phyloP scores from a whole-genome alignment of 768 basidiomycete species.

The Collybiopsis confluens region DNA sequence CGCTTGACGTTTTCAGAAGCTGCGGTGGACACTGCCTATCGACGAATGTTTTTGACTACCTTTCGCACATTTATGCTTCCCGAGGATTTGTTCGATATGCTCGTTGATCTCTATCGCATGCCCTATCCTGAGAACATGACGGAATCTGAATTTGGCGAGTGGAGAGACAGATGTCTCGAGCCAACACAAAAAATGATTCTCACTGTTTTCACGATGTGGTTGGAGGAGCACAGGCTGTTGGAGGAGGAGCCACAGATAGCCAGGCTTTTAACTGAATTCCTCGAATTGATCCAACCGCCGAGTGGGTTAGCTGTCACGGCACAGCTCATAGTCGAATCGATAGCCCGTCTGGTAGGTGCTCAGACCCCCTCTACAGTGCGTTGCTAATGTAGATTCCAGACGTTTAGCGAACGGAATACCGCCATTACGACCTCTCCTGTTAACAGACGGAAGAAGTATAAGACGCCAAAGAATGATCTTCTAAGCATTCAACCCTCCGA shows the following conservation, averaged over 20 bases:
- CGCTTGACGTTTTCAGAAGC: constrained; percentile 12
- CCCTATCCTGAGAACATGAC: constrained; percentile 44
- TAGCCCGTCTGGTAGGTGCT: constrained; percentile 51
- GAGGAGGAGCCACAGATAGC: constrained; percentile 65
- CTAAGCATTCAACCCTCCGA: constrained; percentile 61
- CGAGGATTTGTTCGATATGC: constrained; percentile 61
- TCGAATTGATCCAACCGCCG: constrained; percentile 35
- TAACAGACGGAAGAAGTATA: constrained; percentile 39
- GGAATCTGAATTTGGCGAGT: constrained; percentile 52
- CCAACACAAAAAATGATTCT: constrained; percentile 62
- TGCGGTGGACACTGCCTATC: constrained; percentile 33
- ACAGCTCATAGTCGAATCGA: constrained; percentile 42
- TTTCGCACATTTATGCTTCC: constrained; percentile 78
- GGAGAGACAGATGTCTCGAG: constrained; percentile 58
- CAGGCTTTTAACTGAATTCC: constrained; percentile 51
- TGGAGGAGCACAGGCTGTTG: constrained; percentile 55
- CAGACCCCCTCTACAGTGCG: constrained; percentile 1
- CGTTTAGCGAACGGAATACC: constrained; percentile 32
- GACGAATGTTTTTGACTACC: constrained; percentile 74
- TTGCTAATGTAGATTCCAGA: constrained; percentile 24
- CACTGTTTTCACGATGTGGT: constrained; percentile 54
- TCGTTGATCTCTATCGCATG: constrained; percentile 61
- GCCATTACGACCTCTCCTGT: constrained; percentile 17
- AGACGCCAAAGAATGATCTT: constrained; percentile 55
- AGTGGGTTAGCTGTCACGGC: constrained; percentile 40